These are phyloP conservation scores for Fimicolochytrium jonesii DNA, from an alignment of 192 early-diverging fungal species.

Conservation along the genomic window DNA sequence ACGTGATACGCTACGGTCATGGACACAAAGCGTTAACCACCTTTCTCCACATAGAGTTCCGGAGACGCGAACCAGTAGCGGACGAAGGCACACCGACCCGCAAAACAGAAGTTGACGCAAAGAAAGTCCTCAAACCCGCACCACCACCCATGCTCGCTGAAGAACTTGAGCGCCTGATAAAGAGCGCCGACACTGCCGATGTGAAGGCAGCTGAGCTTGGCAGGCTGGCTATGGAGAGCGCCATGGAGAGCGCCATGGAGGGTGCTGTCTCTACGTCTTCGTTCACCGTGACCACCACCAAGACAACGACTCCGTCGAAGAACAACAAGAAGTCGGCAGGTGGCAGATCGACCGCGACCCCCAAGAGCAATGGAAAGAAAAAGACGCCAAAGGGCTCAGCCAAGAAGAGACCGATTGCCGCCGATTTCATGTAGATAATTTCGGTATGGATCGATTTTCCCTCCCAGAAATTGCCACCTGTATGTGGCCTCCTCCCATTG, in stretches of 20 bases:
- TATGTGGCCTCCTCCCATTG: too few species aligned
- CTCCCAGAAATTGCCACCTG: too few species aligned
- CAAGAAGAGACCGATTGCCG: not conserved
- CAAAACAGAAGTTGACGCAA: conserved; percentile 2
- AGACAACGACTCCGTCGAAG: not conserved
- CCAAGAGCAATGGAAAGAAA: not conserved
- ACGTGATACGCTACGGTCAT: too few species aligned
- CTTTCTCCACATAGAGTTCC: too few species aligned
- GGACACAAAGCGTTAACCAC: too few species aligned
- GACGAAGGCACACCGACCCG: conserved; percentile 13
- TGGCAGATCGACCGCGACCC: too few species aligned
- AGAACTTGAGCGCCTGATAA: not conserved
- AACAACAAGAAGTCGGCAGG: not conserved
- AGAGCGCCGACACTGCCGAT: not conserved
- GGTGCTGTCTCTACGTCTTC: not conserved
- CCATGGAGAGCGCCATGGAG: not conserved
- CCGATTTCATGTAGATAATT: not conserved
- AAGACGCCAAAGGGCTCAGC: not conserved
- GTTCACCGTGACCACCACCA: not conserved
- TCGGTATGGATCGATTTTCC: too few species aligned
- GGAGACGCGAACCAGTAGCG: not conserved
- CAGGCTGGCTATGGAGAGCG: not conserved
- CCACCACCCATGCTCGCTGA: not conserved
- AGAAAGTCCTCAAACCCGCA: conserved; percentile 7
- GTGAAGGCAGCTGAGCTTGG: not conserved